Base-by-base conservation (phyloP, 176 grass and related monocot species). In the Bonia amplexicaulis region DNA sequence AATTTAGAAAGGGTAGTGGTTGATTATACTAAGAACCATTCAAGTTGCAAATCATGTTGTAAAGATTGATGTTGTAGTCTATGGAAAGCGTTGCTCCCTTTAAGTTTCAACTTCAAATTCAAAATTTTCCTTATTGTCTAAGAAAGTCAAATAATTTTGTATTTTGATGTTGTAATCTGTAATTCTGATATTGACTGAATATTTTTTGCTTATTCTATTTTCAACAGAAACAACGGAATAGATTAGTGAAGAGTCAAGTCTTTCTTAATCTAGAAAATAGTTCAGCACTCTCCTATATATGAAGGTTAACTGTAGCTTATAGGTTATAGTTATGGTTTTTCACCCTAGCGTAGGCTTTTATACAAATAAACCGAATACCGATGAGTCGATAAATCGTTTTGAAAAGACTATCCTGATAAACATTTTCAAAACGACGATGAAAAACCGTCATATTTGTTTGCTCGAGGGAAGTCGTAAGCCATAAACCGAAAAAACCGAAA, bases 321-420 rank as follows among this genome's bases (percentile, higher is more conserved):
- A n/a, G n/a, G n/a, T n/a, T n/a, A n/a, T n/a, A n/a, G n/a, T n/a
- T n/a, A 33, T 33, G 31, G 0, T 3, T 33, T 33, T 33, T 33
- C 3, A 3, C 31, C 0, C 31, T 33, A 3, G 0, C 31, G 0
- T 0, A 3, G 0, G 3, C 0, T 3, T 33, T 33, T 33, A 33
- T 33, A 33, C 31, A 0, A 33, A 33, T 33, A 1, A 33, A 33
- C 31, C 3, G 3, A 3, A 33, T 33, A 0, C 31, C 31, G 3
- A 33, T 33, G 3, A 33, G 3, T 33, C 31, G 3, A 33, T 33
- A 33, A 33, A 33, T 33, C 31, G 3, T 0, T 33, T 33, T 33
- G 31, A 33, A 33, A 33, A 33, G 3, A 3, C 31, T 33, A 0
- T 33, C 3, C 31, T 33, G 31, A 33, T 33, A 33, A 33, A 33